Base-by-base conservation (phyloP, 2,329 filamentous ascomycete species). In the Parafenestella ontariensis region DNA sequence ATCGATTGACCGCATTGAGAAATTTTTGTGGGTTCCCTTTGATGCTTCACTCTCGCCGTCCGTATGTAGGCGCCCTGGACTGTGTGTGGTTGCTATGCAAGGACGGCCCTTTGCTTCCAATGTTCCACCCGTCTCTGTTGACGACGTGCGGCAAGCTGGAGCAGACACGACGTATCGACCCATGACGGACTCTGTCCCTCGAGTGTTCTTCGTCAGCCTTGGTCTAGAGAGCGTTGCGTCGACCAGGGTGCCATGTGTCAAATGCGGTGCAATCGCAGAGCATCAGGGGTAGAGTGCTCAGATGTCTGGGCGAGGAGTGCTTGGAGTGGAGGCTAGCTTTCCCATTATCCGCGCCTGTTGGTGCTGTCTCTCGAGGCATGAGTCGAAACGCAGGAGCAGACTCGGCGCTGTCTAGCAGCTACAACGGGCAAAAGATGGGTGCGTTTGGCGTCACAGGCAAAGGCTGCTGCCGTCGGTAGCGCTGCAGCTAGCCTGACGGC, bases 221-320 rank as follows among this genome's bases (percentile, higher is more conserved):
- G 46, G 18, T 58, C 55, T 59, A 54, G 54, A 52, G 54, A 62
- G 39, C 47, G 60, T 54, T 64, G 60, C 48, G 50, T 44, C 42
- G 62, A 62, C 71, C 46, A 51, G 71, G 72, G 70, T 74, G 72
- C 72, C 73, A 75, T 75, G 73, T 73, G 71, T 59, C 62, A 61
- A n/a, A 64, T 56, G 61, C 60, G 47, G 52, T 58, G 58, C 51
- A 57, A 58, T 56, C 24, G 49, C 51, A 54, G 52, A 46, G 41
- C 15, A 23, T n/a, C 61, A 58, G 63, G 64, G 68, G 56, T 59
- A 29, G 42, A 42, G 52, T 58, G 54, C 46, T 46, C 46, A 33
- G 51, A 54, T 48, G 56, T 43, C 46, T 52, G 52, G 61, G 58
- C 58, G 46, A 45, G 54, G 56, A 40, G n/a, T n/a, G n/a, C n/a